Base-by-base conservation (phyloP, 352 stramenopile genomes). In the Phytophthora sp. region DNA sequence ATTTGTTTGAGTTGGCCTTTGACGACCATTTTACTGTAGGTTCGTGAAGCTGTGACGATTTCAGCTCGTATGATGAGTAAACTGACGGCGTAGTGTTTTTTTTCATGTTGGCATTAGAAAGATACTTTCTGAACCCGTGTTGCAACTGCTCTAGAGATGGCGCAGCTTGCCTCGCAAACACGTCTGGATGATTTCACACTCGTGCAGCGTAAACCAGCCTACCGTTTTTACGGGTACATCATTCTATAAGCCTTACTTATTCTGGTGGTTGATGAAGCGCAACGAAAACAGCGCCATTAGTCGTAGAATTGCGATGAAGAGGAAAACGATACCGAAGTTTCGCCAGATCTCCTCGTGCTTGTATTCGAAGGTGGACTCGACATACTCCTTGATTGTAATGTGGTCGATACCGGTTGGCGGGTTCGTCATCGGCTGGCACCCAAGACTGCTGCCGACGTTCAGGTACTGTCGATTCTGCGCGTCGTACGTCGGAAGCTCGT, bases 191-290 rank as follows among this genome's bases (percentile, higher is more conserved):
- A n/a, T n/a, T n/a, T n/a, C n/a, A n/a, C n/a, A n/a, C n/a, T n/a
- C n/a, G n/a, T n/a, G n/a, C n/a, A n/a, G n/a, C n/a, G n/a, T n/a
- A n/a, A n/a, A n/a, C n/a, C n/a, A n/a, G n/a, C 24, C 41, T 32
- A 21, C 26, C 5, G 8, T 32, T 34, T 24, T 15, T n/a, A n/a
- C n/a, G n/a, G n/a, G n/a, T n/a, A 11, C 32, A 20, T 58, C 15
- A 69, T 54, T 56, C n/a, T n/a, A n/a, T n/a, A n/a, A n/a, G n/a
- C n/a, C n/a, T n/a, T 51, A 75, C 37, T 56, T 64, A 38, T 73
- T 77, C 50, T 84, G 74, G 55, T 75, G 60, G 32, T 81, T 84
- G 26, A 87, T 35, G 28, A 68, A 84, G 11, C 71, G 69, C 59
- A 87, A 56, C 28, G 69, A 66, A 8, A 84, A 23, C 2, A 84